phyloP scores from a whole-genome alignment of 257 asterid species.

The Henckelia pumila region DNA sequence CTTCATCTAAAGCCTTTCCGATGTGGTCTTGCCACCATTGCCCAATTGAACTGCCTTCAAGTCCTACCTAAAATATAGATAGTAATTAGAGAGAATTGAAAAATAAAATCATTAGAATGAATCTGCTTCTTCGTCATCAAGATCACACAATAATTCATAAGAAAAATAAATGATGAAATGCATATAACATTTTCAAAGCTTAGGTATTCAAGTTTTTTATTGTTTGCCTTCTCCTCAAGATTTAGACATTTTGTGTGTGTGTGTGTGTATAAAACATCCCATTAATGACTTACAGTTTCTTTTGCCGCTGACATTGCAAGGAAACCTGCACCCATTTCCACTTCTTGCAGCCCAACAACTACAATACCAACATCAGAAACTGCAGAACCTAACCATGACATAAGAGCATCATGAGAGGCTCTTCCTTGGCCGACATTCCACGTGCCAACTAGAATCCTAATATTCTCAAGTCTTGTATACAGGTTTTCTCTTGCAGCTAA shows the following conservation, averaged over 20 bases:
- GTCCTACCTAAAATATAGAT: conserved; percentile 84
- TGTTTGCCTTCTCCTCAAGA: background rate
- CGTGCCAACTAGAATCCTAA: conserved; percentile 72
- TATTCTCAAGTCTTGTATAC: conserved; percentile 54
- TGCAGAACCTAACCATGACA: conserved; percentile 81
- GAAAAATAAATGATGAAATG: no score
- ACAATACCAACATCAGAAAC: conserved; percentile 71
- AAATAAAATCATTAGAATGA: conserved; percentile 4
- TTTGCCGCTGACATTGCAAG: conserved; percentile 99
- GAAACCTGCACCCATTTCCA: conserved; percentile 99
- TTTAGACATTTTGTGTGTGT: background rate
- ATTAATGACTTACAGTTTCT: conserved; percentile 72
- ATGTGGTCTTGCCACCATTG: conserved; percentile 98
- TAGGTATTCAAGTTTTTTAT: no score
- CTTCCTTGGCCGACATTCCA: conserved; percentile 99
- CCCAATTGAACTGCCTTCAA: conserved; percentile 93
- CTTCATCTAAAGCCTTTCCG: conserved; percentile 84
- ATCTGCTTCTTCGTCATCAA: background rate
- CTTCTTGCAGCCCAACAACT: conserved; percentile 95
- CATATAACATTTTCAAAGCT: no score
- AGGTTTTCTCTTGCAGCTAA: conserved; percentile 46
- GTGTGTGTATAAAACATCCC: background rate
- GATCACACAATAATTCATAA: no score
- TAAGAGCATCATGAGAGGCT: conserved; percentile 82
- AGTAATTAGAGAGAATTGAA: conserved; percentile 11